Percentiles rank a stretch among this genome's conserved stretches.
phyloP scores from a whole-genome alignment of 306 rosid genomes.

The Vigna reflexopilosa region DNA sequence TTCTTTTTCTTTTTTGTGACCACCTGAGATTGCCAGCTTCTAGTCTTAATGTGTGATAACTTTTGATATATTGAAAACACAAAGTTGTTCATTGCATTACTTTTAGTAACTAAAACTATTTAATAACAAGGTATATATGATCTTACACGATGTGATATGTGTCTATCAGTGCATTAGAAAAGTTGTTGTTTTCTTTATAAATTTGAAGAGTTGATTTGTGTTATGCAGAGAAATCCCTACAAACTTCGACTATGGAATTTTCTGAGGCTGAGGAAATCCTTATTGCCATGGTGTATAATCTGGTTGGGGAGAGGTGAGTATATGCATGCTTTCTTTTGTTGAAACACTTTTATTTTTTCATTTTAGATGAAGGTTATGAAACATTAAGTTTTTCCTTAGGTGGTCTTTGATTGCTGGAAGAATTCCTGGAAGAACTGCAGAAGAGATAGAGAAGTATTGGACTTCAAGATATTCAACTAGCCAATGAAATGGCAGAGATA shows the following conservation, averaged over 20 bases:
- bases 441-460: constrained; percentile 90
- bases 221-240: constrained; percentile 54
- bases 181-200: too few species aligned
- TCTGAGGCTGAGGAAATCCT: constrained; percentile 91
- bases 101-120: background rate
- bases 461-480: constrained; percentile 73
- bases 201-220: background rate
- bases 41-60: background rate
- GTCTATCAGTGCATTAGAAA: background rate
- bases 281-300: constrained; percentile 79
- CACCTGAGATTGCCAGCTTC: background rate
- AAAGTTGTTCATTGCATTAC: background rate
- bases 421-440: constrained; percentile 97
- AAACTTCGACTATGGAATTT: constrained; percentile 64
- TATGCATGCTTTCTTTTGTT: constrained; percentile 3
- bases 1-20: background rate
- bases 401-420: constrained; percentile 97
- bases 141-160: background rate
- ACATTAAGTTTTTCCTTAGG: constrained; percentile 43
- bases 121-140: background rate
- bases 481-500: constrained; percentile 45
- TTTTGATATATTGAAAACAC: background rate
- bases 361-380: constrained; percentile 8
- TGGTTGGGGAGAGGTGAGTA: constrained; percentile 84
- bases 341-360: background rate